Percentiles rank a stretch among this genome's conserved stretches.
Conservation (phyloP, 1,284 basidiomycete genomes). For the Tausonia pullulans region DNA sequence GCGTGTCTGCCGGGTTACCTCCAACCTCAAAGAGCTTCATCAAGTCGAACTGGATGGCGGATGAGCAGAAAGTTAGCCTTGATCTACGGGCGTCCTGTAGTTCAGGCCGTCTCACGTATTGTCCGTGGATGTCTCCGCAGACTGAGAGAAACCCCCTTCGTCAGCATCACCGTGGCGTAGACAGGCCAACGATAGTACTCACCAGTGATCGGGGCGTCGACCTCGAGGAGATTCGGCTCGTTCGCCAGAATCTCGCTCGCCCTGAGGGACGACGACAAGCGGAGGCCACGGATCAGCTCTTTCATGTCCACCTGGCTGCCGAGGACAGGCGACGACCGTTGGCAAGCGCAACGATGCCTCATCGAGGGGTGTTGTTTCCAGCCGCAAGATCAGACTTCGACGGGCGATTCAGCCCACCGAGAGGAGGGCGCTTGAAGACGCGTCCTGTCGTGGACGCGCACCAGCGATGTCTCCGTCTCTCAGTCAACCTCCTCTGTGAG, state of each 20-base stretch:
- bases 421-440: too few relatives aligned
- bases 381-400: background rate
- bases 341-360: background rate
- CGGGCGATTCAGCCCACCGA: too few relatives aligned
- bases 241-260: slow-evolving; percentile 60
- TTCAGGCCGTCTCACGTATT: slow-evolving; percentile 59
- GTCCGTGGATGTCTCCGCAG: slow-evolving; percentile 92
- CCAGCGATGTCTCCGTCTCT: too few relatives aligned
- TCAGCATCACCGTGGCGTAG: background rate
- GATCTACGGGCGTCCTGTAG: background rate
- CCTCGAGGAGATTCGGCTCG: slow-evolving; percentile 82
- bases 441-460: too few relatives aligned
- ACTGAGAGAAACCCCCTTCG: slow-evolving; percentile 35
- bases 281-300: background rate
- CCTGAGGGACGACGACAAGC: slow-evolving; percentile 19
- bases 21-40: slow-evolving; percentile 98
- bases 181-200: slow-evolving; percentile 16
- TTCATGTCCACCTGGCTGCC: background rate
- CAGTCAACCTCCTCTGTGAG: too few relatives aligned
- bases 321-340: background rate
- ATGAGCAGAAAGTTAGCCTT: background rate
- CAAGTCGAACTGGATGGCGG: slow-evolving; percentile 64
- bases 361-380: too few relatives aligned
- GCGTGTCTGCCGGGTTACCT: slow-evolving; percentile 77
- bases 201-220: slow-evolving; percentile 93